A percentile compares a stretch with the other conserved stretches of the same genome.
Conservation (phyloP, 495 filamentous ascomycete species). For the Trichodelitschia bisporula region DNA sequence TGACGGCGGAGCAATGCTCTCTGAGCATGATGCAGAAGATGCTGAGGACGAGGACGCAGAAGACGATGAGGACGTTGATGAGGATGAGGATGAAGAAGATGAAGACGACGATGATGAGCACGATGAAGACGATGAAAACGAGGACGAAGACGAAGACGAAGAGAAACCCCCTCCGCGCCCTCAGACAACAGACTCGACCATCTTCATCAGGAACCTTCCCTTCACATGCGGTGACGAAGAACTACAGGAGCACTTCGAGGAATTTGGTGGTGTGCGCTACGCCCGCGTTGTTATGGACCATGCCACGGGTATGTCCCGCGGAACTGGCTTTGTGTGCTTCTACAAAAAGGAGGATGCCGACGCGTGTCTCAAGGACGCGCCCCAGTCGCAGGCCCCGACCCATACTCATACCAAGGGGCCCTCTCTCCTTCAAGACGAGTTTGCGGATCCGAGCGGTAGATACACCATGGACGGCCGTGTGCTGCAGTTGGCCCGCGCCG, state of each 20-base stretch:
- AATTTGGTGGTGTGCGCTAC: constrained; percentile 69
- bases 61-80: constrained; percentile 25
- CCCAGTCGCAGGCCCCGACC: constrained; percentile 15
- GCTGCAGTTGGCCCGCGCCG: constrained; percentile 61
- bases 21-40: constrained; percentile 8
- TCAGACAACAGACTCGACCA: constrained; percentile 37
- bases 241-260: constrained; percentile 56
- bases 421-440: constrained; percentile 66
- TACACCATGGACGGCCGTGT: constrained; percentile 82
- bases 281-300: constrained; percentile 71
- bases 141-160: constrained; percentile 16
- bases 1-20: no score
- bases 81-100: constrained; percentile 11
- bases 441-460: constrained; percentile 44
- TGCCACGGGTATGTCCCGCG: constrained; percentile 60
- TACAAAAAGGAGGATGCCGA: constrained; percentile 46
- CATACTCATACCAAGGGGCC: neutral
- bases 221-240: constrained; percentile 60
- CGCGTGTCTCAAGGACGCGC: constrained; percentile 47
- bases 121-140: constrained; percentile 15
- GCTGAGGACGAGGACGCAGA: constrained; percentile 14
- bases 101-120: constrained; percentile 15
- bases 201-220: constrained; percentile 89
- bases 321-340: constrained; percentile 91
- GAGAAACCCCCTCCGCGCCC: constrained; percentile 1